Evolutionary conservation across 2,329 filamentous ascomycete species (phyloP).

Genomic region (Canariomyces notabilis): DNA sequence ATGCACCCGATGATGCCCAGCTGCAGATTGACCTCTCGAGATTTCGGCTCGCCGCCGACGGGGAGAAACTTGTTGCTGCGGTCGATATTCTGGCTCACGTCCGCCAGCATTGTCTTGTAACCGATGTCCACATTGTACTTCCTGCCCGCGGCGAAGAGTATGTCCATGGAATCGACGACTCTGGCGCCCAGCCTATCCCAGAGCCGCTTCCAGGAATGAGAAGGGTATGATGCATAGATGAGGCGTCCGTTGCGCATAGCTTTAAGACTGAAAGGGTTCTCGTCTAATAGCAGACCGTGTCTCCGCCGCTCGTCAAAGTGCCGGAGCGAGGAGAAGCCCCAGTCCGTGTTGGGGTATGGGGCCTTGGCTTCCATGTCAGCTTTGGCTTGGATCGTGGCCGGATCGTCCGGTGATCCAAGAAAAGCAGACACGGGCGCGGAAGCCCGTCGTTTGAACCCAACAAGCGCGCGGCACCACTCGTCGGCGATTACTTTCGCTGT

Average conservation of each 20-base stretch:
- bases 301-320: slow-evolving; percentile 52
- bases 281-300: slow-evolving; percentile 43
- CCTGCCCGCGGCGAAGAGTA: slow-evolving; percentile 49
- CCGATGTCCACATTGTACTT: slow-evolving; percentile 46
- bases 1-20: slow-evolving; percentile 62
- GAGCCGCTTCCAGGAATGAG: slow-evolving; percentile 50
- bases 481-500: slow-evolving; percentile 26
- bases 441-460: slow-evolving; percentile 47
- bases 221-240: slow-evolving; percentile 41
- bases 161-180: slow-evolving; percentile 63
- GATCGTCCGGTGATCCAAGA: slow-evolving; percentile 51
- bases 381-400: slow-evolving; percentile 45
- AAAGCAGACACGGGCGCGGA: slow-evolving; percentile 60
- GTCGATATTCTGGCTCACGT: slow-evolving; percentile 71
- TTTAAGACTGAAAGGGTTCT: slow-evolving; percentile 56
- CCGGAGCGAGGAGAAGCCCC: slow-evolving; percentile 53
- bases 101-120: slow-evolving; percentile 45
- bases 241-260: slow-evolving; percentile 45
- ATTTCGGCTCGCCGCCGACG: slow-evolving; percentile 23
- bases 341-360: slow-evolving; percentile 39
- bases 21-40: not conserved
- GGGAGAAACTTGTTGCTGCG: slow-evolving; percentile 35
- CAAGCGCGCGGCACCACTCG: slow-evolving; percentile 43
- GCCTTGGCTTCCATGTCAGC: slow-evolving; percentile 40
- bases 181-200: slow-evolving; percentile 49